A percentile compares a stretch with the other conserved stretches of the same genome.
Evolutionary conservation across 78 protist genomes (phyloP).

Genomic region (Dictyostelium capitatum): DNA sequence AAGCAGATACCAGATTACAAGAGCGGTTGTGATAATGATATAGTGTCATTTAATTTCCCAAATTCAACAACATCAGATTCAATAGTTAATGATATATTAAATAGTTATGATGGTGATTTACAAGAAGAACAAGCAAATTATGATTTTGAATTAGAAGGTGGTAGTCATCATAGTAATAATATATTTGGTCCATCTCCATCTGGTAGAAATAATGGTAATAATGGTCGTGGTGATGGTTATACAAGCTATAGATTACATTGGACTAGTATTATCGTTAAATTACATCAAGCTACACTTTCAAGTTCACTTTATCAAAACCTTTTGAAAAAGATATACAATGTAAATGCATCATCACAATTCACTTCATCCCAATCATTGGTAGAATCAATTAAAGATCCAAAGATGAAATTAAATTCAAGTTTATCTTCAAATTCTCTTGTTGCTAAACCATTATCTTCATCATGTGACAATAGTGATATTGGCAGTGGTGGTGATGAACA

Average conservation of each 20-base stretch:
- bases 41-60: not conserved
- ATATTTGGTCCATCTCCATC: slow-evolving; percentile 5
- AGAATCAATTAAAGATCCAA: not conserved
- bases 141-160: not conserved
- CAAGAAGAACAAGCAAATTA: not conserved
- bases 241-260: slow-evolving; percentile 5
- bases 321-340: slow-evolving; percentile 24
- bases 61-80: not conserved
- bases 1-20: not conserved
- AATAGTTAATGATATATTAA: not conserved
- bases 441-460: not conserved
- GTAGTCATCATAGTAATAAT: not conserved
- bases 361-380: slow-evolving; percentile 3
- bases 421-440: not conserved
- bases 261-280: slow-evolving; percentile 19
- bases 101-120: not conserved
- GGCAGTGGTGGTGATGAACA: not conserved
- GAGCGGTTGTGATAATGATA: not conserved
- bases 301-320: slow-evolving; percentile 21
- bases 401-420: not conserved
- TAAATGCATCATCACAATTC: not conserved
- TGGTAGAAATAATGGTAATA: not conserved
- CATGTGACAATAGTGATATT: not conserved
- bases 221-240: not conserved
- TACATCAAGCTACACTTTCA: not conserved